Evolutionary conservation across 2,329 filamentous ascomycete genomes (phyloP).

Genomic region (Phialemonium atrogriseum): DNA sequence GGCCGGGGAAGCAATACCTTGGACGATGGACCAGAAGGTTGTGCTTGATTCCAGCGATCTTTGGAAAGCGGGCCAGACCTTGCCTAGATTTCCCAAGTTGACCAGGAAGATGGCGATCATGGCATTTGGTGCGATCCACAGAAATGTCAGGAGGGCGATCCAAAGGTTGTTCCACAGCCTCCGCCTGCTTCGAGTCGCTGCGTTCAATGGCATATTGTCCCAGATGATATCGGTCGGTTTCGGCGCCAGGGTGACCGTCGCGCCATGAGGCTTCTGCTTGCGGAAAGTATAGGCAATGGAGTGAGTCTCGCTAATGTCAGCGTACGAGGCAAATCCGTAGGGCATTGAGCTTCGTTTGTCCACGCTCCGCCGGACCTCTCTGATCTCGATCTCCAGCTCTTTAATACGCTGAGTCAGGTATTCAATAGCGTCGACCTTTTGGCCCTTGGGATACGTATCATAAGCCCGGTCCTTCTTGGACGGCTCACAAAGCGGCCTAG

Average conservation of each 20-base stretch:
- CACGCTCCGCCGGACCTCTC: constrained; percentile 69
- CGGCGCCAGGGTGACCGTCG: constrained; percentile 71
- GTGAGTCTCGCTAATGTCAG: constrained; percentile 81
- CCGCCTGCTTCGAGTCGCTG: constrained; percentile 60
- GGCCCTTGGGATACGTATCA: constrained; percentile 52
- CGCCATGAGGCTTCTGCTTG: constrained; percentile 71
- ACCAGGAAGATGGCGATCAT: constrained; percentile 91
- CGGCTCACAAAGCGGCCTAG: constrained; percentile 69
- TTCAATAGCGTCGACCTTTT: constrained; percentile 89
- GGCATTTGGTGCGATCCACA: constrained; percentile 90
- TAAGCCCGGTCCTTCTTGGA: constrained; percentile 71
- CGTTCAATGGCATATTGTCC: constrained; percentile 77
- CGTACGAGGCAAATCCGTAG: constrained; percentile 92
- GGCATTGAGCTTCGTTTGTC: constrained; percentile 83
- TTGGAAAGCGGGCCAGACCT: constrained; percentile 71
- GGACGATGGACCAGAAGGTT: constrained; percentile 73
- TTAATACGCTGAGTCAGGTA: constrained; percentile 82
- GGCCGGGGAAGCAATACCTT: constrained; percentile 85
- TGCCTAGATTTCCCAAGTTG: constrained; percentile 71
- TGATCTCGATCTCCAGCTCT: constrained; percentile 74
- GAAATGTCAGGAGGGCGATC: constrained; percentile 68
- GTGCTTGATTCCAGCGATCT: constrained; percentile 52
- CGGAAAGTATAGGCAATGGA: constrained; percentile 74
- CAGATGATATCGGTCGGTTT: constrained; percentile 90
- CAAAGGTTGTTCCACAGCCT: constrained; percentile 75